Conservation (phyloP, 768 basidiomycete species). For the Naganishia vishniacii region DNA sequence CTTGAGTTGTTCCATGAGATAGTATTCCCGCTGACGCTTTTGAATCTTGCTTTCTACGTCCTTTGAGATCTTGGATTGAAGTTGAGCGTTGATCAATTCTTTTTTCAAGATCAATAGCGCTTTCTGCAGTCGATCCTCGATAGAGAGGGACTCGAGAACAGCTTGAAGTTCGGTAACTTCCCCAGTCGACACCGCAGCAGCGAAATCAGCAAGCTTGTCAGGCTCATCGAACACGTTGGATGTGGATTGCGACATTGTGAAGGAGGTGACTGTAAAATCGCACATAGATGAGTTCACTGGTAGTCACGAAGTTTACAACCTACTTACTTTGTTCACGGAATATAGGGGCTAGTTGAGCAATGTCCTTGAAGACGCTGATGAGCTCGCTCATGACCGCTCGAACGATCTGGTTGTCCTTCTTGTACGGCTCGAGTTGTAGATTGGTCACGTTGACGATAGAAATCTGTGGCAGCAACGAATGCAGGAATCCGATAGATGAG, state of each 20-base stretch:
- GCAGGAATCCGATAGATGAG: slow-evolving; percentile 42
- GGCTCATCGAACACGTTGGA: slow-evolving; percentile 95
- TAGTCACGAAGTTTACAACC: too few relatives aligned
- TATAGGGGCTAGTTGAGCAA: slow-evolving; percentile 90
- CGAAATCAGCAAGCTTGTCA: slow-evolving; percentile 93
- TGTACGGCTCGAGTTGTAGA: slow-evolving; percentile 71
- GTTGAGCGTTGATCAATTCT: slow-evolving; percentile 91
- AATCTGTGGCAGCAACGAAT: slow-evolving; percentile 67
- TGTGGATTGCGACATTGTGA: slow-evolving; percentile 85
- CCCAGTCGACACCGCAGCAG: slow-evolving; percentile 90
- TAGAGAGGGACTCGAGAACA: slow-evolving; percentile 76
- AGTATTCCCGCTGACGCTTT: slow-evolving; percentile 88
- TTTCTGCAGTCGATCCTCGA: slow-evolving; percentile 84
- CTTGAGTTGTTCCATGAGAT: slow-evolving; percentile 93
- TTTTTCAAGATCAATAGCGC: slow-evolving; percentile 91
- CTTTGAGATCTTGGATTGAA: slow-evolving; percentile 83
- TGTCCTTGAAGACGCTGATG: slow-evolving; percentile 95
- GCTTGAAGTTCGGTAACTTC: slow-evolving; percentile 87
- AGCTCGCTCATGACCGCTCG: slow-evolving; percentile 95
- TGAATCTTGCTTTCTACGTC: slow-evolving; percentile 94
- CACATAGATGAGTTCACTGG: too few relatives aligned
- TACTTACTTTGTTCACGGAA: slow-evolving; percentile 79
- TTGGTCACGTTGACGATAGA: slow-evolving; percentile 88
- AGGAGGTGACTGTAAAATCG: slow-evolving; percentile 61
- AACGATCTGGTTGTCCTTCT: slow-evolving; percentile 82